Conservation (phyloP, 208 protist species). For the Crithidia sp. region DNA sequence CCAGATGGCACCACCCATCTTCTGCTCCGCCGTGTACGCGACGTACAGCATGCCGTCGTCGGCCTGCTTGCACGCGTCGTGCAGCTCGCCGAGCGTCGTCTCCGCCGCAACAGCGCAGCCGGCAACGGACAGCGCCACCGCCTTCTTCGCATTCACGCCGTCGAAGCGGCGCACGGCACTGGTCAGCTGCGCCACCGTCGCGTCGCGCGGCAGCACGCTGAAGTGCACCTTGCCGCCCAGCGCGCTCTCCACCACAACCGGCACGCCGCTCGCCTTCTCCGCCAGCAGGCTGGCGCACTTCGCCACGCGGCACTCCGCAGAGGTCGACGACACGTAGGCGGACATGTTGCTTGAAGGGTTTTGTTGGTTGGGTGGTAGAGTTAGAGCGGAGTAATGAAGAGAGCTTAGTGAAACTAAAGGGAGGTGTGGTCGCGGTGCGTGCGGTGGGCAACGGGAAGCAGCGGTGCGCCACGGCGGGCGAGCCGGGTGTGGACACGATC, state of each 20-base stretch:
- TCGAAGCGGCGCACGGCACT: constrained; percentile 15
- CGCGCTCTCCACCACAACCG: no score
- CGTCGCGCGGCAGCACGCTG: not conserved
- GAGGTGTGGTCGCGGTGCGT: no score
- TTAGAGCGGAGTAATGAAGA: no score
- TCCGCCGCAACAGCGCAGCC: constrained; percentile 15
- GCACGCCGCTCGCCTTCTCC: no score
- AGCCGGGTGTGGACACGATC: no score
- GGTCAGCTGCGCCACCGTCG: constrained; percentile 30
- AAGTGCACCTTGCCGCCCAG: no score
- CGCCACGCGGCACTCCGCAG: constrained; percentile 24
- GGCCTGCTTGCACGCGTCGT: constrained; percentile 31
- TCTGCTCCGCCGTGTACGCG: constrained; percentile 19
- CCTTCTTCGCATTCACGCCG: not conserved
- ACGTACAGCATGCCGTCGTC: constrained; percentile 51
- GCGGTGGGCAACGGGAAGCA: no score
- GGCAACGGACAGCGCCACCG: no score
- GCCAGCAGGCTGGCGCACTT: constrained; percentile 22
- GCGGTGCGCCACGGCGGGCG: no score
- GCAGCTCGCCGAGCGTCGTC: constrained; percentile 36
- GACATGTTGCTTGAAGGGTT: constrained; percentile 10
- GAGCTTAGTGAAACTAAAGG: no score
- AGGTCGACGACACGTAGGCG: constrained; percentile 27
- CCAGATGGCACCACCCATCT: not conserved
- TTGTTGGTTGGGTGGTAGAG: no score